These are phyloP conservation scores for Eucalyptus regnans DNA, from an alignment of 345 rosid genomes.

Conservation along the genomic window DNA sequence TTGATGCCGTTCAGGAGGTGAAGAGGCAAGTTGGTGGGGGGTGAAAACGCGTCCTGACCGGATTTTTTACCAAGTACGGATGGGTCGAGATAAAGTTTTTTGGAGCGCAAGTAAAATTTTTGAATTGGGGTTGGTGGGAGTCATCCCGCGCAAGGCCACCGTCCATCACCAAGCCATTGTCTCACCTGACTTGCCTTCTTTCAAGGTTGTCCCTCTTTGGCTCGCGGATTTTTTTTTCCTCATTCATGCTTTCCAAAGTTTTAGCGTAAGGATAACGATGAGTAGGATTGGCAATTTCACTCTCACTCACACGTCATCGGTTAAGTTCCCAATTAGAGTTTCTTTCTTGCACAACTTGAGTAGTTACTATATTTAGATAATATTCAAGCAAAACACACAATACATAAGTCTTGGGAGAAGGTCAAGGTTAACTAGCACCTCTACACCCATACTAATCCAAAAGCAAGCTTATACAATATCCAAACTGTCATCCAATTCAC, in stretches of 20 bases:
- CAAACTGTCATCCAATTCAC: not conserved
- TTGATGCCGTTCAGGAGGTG: not conserved
- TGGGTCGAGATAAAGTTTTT: not conserved
- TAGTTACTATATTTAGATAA: not conserved
- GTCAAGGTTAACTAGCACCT: not conserved
- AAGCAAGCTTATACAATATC: not conserved
- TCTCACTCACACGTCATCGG: no score
- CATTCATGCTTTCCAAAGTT: no score
- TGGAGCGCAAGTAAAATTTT: not conserved
- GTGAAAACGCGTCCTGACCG: not conserved
- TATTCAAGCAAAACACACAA: not conserved
- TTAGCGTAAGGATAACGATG: no score
- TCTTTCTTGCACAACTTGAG: not conserved
- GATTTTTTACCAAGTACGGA: not conserved
- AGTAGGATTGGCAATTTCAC: no score
- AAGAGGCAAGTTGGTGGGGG: not conserved
- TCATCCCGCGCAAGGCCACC: not conserved
- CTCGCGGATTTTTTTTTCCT: not conserved
- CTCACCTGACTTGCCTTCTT: not conserved
- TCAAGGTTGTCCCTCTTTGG: not conserved
- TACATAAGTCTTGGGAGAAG: not conserved
- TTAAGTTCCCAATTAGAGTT: no score
- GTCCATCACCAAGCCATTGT: not conserved
- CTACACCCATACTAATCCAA: not conserved
- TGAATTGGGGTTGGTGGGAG: not conserved